These are phyloP conservation scores for Neltuma alba DNA, from an alignment of 306 rosid genomes.

Conservation along the genomic window DNA sequence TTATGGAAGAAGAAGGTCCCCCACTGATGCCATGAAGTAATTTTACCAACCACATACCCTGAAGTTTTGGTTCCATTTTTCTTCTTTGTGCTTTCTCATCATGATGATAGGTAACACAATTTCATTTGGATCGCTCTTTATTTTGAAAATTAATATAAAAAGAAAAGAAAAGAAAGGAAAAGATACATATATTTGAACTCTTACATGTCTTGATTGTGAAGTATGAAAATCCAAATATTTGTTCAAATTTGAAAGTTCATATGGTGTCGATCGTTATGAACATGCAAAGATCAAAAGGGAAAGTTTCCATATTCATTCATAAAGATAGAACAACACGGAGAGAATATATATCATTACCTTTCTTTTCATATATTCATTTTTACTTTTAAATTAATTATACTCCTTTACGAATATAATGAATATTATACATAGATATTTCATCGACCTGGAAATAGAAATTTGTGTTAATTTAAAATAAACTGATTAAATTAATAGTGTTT, in stretches of 20 bases:
- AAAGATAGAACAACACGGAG: slow-evolving; percentile 27
- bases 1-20: slow-evolving; percentile 56
- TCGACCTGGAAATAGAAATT: no score
- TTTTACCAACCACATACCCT: slow-evolving; percentile 50
- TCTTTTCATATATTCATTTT: neutral
- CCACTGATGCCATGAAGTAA: slow-evolving; percentile 46
- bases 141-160: neutral
- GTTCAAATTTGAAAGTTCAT: slow-evolving; percentile 19
- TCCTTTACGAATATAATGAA: no score
- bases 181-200: neutral
- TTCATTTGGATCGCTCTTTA: slow-evolving; percentile 1
- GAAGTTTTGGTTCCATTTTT: slow-evolving; percentile 48
- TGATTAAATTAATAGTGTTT: no score
- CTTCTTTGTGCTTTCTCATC: slow-evolving; percentile 40
- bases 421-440: no score
- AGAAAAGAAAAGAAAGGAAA: neutral
- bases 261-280: neutral
- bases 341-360: neutral
- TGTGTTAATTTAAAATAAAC: no score
- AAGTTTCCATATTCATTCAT: neutral
- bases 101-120: slow-evolving; percentile 13
- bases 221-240: neutral
- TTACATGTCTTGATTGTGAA: neutral
- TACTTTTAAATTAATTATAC: no score
- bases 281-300: neutral